A percentile compares a stretch with the other conserved stretches of the same genome.
Evolutionary conservation across 371 early-diverging fungal species (phyloP).

Genomic region (Actinomortierella ambigua): DNA sequence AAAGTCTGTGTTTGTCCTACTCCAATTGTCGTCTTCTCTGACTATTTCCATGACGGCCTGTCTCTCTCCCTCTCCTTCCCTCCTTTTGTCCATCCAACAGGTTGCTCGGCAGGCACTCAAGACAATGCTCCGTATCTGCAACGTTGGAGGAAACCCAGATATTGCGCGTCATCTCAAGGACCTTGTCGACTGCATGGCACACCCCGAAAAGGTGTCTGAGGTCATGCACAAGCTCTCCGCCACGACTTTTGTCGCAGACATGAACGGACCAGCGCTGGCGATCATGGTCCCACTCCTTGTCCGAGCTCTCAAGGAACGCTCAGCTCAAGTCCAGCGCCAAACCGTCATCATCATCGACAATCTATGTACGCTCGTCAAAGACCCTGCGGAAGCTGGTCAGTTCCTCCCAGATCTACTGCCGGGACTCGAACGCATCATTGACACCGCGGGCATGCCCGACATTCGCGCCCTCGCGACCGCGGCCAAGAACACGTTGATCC

Average conservation of each 20-base stretch:
- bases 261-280: conserved; percentile 78
- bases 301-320: conserved; percentile 73
- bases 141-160: conserved; percentile 65
- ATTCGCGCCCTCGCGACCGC: conserved; percentile 68
- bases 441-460: conserved; percentile 79
- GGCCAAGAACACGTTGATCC: conserved; percentile 59
- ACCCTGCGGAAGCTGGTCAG: conserved; percentile 78
- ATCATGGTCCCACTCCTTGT: conserved; percentile 79
- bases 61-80: conserved; percentile 4
- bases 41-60: too few species aligned
- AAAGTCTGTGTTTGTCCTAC: too few species aligned
- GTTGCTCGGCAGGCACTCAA: conserved; percentile 44
- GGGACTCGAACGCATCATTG: conserved; percentile 74
- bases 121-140: conserved; percentile 60
- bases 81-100: too few species aligned
- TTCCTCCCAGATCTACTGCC: conserved; percentile 82
- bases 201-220: conserved; percentile 67
- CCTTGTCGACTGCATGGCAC: conserved; percentile 65
- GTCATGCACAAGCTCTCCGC: conserved; percentile 67
- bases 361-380: conserved; percentile 81
- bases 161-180: conserved; percentile 69
- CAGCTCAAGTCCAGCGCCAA: conserved; percentile 73
- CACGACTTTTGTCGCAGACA: conserved; percentile 79
- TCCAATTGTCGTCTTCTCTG: too few species aligned
- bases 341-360: conserved; percentile 84